These are phyloP conservation scores for Ruellia speciosa DNA, from an alignment of 305 asterid species.

Conservation along the genomic window DNA sequence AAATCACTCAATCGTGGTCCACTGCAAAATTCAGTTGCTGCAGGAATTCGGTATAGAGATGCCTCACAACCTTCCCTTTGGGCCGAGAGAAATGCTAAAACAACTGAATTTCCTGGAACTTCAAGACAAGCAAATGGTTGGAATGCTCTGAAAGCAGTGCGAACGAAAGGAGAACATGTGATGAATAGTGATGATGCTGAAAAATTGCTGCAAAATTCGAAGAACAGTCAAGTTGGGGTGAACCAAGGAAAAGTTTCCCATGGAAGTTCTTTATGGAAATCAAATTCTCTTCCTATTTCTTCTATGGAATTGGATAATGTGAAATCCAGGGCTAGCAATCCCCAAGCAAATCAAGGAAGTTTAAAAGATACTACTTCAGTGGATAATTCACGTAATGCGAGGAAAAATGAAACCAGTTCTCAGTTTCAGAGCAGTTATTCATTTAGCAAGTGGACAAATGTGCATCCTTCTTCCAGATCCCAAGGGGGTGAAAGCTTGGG, in stretches of 20 bases:
- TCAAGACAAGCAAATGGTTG: slow-evolving; percentile 39
- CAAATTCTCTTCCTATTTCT: slow-evolving; percentile 30
- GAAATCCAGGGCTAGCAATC: slow-evolving; percentile 30
- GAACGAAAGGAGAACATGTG: slow-evolving; percentile 35
- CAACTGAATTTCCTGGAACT: slow-evolving; percentile 30
- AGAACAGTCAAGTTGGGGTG: slow-evolving; percentile 27
- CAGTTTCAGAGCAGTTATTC: slow-evolving; percentile 30
- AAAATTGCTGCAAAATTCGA: slow-evolving; percentile 29
- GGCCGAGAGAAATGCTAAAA: slow-evolving; percentile 29
- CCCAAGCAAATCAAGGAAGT: slow-evolving; percentile 32
- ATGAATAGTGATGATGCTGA: slow-evolving; percentile 27
- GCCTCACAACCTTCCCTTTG: slow-evolving; percentile 30
- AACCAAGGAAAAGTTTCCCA: slow-evolving; percentile 33
- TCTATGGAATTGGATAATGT: slow-evolving; percentile 29
- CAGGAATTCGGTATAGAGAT: slow-evolving; percentile 31
- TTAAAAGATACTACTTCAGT: slow-evolving; percentile 28
- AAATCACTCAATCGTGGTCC: slow-evolving; percentile 33
- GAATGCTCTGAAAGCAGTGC: slow-evolving; percentile 34
- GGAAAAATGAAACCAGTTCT: slow-evolving; percentile 31
- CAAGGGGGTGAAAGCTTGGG: slow-evolving; percentile 35
- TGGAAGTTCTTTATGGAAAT: slow-evolving; percentile 35
- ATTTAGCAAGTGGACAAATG: slow-evolving; percentile 43
- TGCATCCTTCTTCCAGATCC: slow-evolving; percentile 26
- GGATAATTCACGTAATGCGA: slow-evolving; percentile 28
- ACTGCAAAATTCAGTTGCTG: slow-evolving; percentile 32